phyloP scores from a whole-genome alignment of 2,329 filamentous ascomycete genomes.

The Venturiaceae sp. region DNA sequence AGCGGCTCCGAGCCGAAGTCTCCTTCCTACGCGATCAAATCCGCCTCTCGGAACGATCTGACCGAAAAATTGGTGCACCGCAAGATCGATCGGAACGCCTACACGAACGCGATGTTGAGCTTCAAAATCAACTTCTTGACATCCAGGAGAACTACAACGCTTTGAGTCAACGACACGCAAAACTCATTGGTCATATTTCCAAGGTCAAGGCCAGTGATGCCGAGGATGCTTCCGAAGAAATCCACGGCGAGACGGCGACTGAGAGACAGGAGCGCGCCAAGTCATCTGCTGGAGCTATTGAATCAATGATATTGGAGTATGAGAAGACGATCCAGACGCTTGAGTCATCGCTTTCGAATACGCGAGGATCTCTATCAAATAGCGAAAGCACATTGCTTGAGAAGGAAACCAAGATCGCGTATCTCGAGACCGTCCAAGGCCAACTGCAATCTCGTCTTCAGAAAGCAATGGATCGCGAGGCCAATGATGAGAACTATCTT shows the following conservation, averaged over 20 bases:
- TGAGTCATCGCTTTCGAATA: conserved; percentile 84
- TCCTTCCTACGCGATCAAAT: conserved; percentile 91
- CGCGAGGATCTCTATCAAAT: conserved; percentile 68
- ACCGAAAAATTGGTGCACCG: conserved; percentile 45
- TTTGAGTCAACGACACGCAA: conserved; percentile 87
- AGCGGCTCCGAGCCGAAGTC: conserved; percentile 86
- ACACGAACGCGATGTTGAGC: conserved; percentile 75
- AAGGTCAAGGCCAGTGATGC: conserved; percentile 57
- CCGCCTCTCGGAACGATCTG: conserved; percentile 64
- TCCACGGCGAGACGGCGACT: conserved; percentile 65
- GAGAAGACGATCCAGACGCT: conserved; percentile 96
- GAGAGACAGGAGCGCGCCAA: conserved; percentile 90
- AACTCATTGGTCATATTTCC: conserved; percentile 86
- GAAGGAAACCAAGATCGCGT: conserved; percentile 87
- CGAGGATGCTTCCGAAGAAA: conserved; percentile 40
- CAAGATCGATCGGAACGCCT: conserved; percentile 68
- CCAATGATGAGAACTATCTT: conserved; percentile 84
- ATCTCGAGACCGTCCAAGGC: conserved; percentile 81
- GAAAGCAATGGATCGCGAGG: conserved; percentile 85
- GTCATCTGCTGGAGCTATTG: conserved; percentile 90
- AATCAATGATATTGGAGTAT: conserved; percentile 93
- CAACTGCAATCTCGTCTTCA: conserved; percentile 86
- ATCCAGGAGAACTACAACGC: conserved; percentile 90
- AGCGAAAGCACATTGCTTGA: conserved; percentile 84
- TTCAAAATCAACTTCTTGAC: conserved; percentile 90